A percentile compares a stretch with the other conserved stretches of the same genome.
These are phyloP conservation scores for Copromyces sp. DNA, from an alignment of 495 filamentous ascomycete genomes.

Conservation along the genomic window DNA sequence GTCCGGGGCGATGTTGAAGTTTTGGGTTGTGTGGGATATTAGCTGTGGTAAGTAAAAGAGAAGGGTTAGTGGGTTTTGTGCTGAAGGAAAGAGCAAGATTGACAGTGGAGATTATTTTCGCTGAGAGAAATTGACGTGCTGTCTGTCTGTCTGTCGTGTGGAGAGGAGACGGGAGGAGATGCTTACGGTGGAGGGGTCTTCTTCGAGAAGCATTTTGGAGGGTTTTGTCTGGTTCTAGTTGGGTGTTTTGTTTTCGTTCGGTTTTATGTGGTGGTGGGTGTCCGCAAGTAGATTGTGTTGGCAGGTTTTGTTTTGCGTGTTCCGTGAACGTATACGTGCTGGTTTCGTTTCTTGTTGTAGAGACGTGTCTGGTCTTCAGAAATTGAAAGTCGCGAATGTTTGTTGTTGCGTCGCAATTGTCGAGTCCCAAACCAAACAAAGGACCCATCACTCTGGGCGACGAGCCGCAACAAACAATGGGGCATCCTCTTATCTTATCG, in stretches of 20 bases:
- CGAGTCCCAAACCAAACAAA: constrained; percentile 1
- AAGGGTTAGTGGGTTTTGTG: too few species aligned
- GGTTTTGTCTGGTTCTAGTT: not conserved
- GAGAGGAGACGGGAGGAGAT: not conserved
- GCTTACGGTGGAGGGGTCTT: constrained; percentile 75
- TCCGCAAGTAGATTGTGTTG: not conserved
- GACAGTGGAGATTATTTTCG: not conserved
- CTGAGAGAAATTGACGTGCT: not conserved
- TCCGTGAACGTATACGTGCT: not conserved
- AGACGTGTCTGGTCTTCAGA: not conserved
- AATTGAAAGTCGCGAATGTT: constrained; percentile 1
- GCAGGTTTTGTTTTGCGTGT: not conserved
- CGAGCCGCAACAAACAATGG: constrained; percentile 3
- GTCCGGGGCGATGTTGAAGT: constrained; percentile 91
- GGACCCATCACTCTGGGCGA: constrained; percentile 13
- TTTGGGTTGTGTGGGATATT: constrained; percentile 77
- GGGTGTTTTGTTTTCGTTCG: not conserved
- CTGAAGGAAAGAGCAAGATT: not conserved
- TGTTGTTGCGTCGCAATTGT: constrained; percentile 3
- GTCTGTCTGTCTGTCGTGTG: not conserved
- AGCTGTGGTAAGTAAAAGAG: constrained; percentile 42
- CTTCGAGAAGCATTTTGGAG: constrained; percentile 86
- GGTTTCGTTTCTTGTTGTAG: not conserved
- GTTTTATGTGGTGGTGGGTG: not conserved
- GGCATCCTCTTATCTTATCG: constrained; percentile 26